phyloP scores from a whole-genome alignment of 228 moss, liverwort and hornwort genomes.

The Sphagnum fallax region DNA sequence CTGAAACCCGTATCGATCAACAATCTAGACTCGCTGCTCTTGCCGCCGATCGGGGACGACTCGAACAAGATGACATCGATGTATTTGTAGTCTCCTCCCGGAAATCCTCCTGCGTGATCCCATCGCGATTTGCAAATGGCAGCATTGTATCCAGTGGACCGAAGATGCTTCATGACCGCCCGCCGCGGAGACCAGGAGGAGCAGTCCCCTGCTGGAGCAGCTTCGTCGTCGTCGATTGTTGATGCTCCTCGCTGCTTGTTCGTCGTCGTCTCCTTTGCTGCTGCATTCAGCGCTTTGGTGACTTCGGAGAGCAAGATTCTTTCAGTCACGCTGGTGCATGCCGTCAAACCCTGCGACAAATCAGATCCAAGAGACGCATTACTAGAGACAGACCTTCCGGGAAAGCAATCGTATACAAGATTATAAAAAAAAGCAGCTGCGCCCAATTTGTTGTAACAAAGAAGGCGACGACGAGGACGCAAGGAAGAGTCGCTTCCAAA shows the following conservation, averaged over 20 bases:
- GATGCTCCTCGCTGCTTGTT: conserved; percentile 9
- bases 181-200: conserved; percentile 10
- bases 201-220: too few relatives aligned
- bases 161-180: conserved; percentile 59
- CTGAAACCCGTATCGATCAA: conserved; percentile 71
- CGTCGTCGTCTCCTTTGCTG: background rate
- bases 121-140: conserved; percentile 91
- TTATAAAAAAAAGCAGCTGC: background rate
- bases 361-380: background rate
- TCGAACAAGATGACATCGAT: conserved; percentile 51
- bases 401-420: background rate
- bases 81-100: conserved; percentile 89
- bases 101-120: conserved; percentile 77
- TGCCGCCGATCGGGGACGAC: background rate
- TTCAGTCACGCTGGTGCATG: conserved; percentile 32
- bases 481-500: background rate
- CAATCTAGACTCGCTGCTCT: conserved; percentile 30
- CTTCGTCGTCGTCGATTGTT: conserved; percentile 13
- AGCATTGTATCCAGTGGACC: conserved; percentile 64
- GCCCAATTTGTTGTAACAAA: background rate
- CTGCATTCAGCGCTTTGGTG: conserved; percentile 17
- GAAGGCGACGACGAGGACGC: background rate
- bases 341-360: conserved; percentile 25
- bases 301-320: conserved; percentile 27
- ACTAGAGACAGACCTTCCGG: background rate